Conservation (phyloP, 257 asterid genomes). For the Leonotis leonurus region DNA sequence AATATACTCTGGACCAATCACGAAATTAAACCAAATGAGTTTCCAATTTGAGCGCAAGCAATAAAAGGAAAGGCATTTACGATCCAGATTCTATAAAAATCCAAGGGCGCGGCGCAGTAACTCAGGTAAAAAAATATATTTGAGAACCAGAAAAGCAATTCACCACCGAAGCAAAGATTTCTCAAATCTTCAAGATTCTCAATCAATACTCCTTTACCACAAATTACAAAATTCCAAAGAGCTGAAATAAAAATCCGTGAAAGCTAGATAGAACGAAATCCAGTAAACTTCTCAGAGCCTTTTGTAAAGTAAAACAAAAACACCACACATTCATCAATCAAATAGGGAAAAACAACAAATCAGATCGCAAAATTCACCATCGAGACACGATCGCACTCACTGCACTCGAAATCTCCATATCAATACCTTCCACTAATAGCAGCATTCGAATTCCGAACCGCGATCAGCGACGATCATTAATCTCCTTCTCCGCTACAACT, state of each 20-base stretch:
- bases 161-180: conserved; percentile 17
- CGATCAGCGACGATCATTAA: conserved; percentile 26
- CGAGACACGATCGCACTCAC: conserved; percentile 1
- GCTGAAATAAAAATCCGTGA: conserved; percentile 11
- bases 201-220: conserved; percentile 17
- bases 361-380: neutral
- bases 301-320: conserved; percentile 10
- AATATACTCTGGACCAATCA: conserved; percentile 36
- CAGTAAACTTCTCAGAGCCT: conserved; percentile 17
- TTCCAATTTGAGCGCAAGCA: neutral
- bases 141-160: neutral
- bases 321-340: conserved; percentile 16
- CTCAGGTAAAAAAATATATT: neutral
- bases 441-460: conserved; percentile 24
- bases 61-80: neutral
- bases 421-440: conserved; percentile 21
- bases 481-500: conserved; percentile 1
- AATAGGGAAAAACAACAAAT: conserved; percentile 7
- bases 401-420: neutral
- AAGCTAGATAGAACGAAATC: conserved; percentile 13
- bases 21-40: conserved; percentile 12
- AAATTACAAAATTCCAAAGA: conserved; percentile 18
- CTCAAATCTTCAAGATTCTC: conserved; percentile 27
- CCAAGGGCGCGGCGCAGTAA: neutral
- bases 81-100: conserved; percentile 13